Evolutionary conservation across 768 basidiomycete species (phyloP).

Genomic region (Leccinum disarticulatum): DNA sequence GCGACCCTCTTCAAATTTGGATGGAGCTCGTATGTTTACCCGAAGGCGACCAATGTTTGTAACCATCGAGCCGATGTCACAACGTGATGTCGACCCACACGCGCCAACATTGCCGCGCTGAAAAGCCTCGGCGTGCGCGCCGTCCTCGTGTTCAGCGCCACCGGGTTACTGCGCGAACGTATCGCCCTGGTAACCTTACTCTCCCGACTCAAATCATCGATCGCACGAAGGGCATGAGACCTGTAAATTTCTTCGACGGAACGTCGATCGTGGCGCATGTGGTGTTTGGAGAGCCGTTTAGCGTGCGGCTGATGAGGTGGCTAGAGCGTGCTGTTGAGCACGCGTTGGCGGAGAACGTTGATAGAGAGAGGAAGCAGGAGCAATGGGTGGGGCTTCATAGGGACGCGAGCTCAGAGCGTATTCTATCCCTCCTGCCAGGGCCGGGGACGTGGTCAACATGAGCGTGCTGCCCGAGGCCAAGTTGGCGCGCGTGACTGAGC

Average conservation of each 20-base stretch:
- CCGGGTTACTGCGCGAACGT: constrained; percentile 92
- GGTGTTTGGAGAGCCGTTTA: constrained; percentile 54
- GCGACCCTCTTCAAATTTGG: constrained; percentile 60
- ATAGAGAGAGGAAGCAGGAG: constrained; percentile 39
- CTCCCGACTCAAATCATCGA: constrained; percentile 95
- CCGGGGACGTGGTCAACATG: constrained; percentile 95
- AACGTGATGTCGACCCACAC: constrained; percentile 37
- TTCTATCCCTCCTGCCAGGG: constrained; percentile 81
- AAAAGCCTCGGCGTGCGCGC: constrained; percentile 89
- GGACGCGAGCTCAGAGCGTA: constrained; percentile 88
- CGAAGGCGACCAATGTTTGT: constrained; percentile 50
- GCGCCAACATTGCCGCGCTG: constrained; percentile 94
- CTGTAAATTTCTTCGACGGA: constrained; percentile 83
- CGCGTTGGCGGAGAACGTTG: not conserved
- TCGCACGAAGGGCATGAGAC: constrained; percentile 89
- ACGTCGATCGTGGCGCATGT: constrained; percentile 83
- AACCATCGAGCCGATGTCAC: too few species aligned
- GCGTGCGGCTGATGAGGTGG: too few species aligned
- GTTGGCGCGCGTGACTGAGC: constrained; percentile 90
- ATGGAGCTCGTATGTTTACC: constrained; percentile 64
- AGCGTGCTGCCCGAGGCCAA: constrained; percentile 78
- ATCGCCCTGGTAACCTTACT: constrained; percentile 86
- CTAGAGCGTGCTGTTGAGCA: too few species aligned
- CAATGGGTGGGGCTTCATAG: constrained; percentile 64
- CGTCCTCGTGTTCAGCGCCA: constrained; percentile 92